Conservation (phyloP, 345 rosid genomes). For the Chamaenerion angustifolium region DNA sequence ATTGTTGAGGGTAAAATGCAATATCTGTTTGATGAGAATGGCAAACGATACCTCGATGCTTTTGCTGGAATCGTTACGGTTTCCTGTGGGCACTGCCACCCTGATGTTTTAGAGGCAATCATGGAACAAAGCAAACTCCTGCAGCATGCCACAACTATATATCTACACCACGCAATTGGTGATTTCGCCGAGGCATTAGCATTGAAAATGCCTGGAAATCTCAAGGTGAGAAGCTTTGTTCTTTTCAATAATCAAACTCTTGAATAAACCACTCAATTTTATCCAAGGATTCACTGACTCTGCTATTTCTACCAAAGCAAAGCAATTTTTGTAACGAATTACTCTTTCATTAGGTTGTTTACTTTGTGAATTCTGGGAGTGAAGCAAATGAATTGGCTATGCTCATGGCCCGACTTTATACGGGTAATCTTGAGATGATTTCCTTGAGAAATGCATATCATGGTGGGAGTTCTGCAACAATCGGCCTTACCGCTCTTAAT, state of each 20-base stretch:
- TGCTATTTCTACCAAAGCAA: neutral
- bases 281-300: too few species aligned
- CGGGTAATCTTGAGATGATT: conserved; percentile 77
- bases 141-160: conserved; percentile 84
- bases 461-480: conserved; percentile 83
- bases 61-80: conserved; percentile 91
- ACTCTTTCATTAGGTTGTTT: conserved; percentile 58
- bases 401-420: conserved; percentile 88
- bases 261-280: too few species aligned
- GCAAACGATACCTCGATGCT: conserved; percentile 68
- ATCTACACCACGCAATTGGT: conserved; percentile 67
- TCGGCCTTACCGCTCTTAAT: conserved; percentile 78
- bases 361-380: conserved; percentile 84
- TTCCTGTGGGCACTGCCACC: conserved; percentile 95
- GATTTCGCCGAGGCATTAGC: conserved; percentile 92
- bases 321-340: neutral
- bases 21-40: conserved; percentile 73
- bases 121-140: conserved; percentile 70
- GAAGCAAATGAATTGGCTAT: conserved; percentile 92
- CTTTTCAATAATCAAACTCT: too few species aligned
- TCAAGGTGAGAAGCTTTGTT: conserved; percentile 29
- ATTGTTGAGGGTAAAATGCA: conserved; percentile 99
- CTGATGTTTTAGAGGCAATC: conserved; percentile 54
- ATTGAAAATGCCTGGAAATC: conserved; percentile 82
- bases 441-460: conserved; percentile 92